Evolutionary conservation across 768 basidiomycete species (phyloP).

Genomic region (Pulveroboletus sp.): DNA sequence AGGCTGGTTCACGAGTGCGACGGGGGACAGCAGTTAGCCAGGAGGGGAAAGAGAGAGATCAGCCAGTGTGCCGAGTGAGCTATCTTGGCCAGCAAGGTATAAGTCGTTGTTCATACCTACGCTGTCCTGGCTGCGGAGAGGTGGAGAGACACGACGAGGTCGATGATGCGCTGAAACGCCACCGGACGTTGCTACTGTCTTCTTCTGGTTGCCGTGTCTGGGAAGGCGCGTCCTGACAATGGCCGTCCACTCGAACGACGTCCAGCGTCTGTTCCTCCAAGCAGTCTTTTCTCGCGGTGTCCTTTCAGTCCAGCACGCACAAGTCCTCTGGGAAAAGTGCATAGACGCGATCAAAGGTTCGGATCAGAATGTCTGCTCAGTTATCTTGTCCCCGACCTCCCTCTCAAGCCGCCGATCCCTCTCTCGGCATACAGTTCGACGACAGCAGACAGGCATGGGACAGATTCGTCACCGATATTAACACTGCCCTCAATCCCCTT

Average conservation of each 20-base stretch:
- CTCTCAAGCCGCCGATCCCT: slow-evolving; percentile 46
- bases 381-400: slow-evolving; percentile 1
- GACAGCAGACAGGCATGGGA: slow-evolving; percentile 51
- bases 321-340: slow-evolving; percentile 63
- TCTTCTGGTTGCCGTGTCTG: too few species aligned
- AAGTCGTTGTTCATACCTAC: too few species aligned
- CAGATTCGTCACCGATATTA: slow-evolving; percentile 54
- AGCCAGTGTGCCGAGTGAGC: too few species aligned
- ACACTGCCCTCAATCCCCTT: slow-evolving; percentile 58
- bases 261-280: slow-evolving; percentile 75
- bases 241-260: slow-evolving; percentile 55
- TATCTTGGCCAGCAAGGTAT: too few species aligned
- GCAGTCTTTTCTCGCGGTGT: slow-evolving; percentile 67
- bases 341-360: slow-evolving; percentile 68
- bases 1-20: too few species aligned
- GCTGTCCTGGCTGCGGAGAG: too few species aligned
- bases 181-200: too few species aligned
- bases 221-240: slow-evolving; percentile 1
- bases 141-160: too few species aligned
- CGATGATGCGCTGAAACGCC: too few species aligned
- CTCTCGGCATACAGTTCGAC: slow-evolving; percentile 41
- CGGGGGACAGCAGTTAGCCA: too few species aligned
- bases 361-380: neutral
- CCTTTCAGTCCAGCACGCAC: slow-evolving; percentile 60
- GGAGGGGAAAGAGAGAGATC: too few species aligned